phyloP scores from a whole-genome alignment of 1,139 yeast species.

The Yamadazyma triangularis region DNA sequence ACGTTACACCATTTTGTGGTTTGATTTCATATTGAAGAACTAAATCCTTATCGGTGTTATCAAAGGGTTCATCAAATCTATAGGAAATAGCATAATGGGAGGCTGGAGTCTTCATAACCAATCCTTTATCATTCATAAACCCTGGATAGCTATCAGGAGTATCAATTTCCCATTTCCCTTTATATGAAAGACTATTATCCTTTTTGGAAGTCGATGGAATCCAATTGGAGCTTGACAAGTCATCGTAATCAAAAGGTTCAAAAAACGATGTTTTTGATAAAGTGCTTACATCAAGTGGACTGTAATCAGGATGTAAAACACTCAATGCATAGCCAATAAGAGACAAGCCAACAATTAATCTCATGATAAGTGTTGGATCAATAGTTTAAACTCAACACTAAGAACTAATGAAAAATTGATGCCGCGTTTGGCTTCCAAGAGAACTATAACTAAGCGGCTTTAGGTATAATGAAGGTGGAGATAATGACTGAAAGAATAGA shows the following conservation, averaged over 20 bases:
- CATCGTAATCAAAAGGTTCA: constrained; percentile 58
- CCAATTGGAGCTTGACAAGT: constrained; percentile 53
- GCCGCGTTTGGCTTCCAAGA: no score
- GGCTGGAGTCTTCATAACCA: constrained; percentile 71
- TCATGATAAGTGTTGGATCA: no score
- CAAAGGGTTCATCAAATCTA: constrained; percentile 49
- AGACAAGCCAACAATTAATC: no score
- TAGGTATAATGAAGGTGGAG: no score
- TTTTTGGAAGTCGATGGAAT: constrained; percentile 55
- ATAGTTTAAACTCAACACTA: no score
- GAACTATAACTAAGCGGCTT: no score
- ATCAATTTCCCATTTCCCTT: constrained; percentile 73
- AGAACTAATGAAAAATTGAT: no score
- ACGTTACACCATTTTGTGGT: constrained; percentile 66
- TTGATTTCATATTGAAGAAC: constrained; percentile 89
- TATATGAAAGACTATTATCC: constrained; percentile 35
- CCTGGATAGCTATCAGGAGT: constrained; percentile 50
- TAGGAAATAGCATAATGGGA: constrained; percentile 77
- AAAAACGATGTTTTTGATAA: constrained; percentile 46
- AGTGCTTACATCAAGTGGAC: constrained; percentile 24
- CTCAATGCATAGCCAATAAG: no score
- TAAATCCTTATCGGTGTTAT: constrained; percentile 55
- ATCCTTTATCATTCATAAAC: constrained; percentile 60
- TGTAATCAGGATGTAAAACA: constrained; percentile 16
- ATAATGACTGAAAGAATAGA: no score